Percentiles rank a stretch among this genome's conserved stretches.
Conservation (phyloP, 257 asterid species). For the Nicotiana otophora region DNA sequence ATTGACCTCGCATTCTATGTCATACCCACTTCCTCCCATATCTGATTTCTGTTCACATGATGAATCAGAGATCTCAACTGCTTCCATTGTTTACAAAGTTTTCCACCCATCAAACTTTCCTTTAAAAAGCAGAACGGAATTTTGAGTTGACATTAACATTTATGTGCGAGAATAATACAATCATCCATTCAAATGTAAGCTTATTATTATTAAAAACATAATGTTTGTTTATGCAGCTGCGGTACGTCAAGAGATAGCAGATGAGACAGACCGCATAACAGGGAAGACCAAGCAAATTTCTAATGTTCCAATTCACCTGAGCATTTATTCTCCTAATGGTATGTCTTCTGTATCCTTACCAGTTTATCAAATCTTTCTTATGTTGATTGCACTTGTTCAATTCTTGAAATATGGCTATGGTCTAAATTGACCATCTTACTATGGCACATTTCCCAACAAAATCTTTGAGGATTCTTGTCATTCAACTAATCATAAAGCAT, state of each 20-base stretch:
- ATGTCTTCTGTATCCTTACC: conserved; percentile 17
- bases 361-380: background rate
- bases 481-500: background rate
- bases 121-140: too few relatives aligned
- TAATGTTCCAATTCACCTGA: conserved; percentile 89
- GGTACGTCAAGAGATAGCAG: conserved; percentile 86
- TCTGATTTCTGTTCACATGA: background rate
- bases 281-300: conserved; percentile 84
- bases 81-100: background rate
- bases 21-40: background rate
- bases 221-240: conserved; percentile 55
- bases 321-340: conserved; percentile 95
- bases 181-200: background rate
- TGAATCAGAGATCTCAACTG: background rate
- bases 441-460: background rate
- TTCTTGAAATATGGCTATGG: too few relatives aligned
- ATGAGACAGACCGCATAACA: conserved; percentile 94
- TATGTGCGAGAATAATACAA: background rate
- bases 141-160: background rate
- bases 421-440: background rate
- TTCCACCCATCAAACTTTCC: too few relatives aligned
- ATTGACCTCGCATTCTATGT: background rate
- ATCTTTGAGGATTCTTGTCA: background rate
- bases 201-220: background rate
- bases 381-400: background rate